These are phyloP conservation scores for Elasticomyces elasticus DNA, from an alignment of 495 filamentous ascomycete species.

Conservation along the genomic window DNA sequence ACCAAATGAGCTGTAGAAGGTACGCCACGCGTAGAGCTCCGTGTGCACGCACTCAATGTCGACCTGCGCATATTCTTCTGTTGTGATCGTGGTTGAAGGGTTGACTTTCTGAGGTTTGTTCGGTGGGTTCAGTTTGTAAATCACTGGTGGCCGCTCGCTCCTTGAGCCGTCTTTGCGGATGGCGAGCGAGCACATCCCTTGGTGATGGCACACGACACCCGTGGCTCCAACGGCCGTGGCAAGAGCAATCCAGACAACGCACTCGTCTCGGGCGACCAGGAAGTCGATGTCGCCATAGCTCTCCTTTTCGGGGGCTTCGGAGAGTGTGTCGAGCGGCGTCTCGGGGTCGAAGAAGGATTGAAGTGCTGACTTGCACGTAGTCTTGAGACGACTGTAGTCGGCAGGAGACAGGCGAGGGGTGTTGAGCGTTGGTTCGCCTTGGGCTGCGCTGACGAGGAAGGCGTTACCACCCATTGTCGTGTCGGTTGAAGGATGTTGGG, in stretches of 20 bases:
- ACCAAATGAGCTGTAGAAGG: constrained; percentile 53
- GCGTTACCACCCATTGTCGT: constrained; percentile 33
- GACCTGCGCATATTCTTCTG: constrained; percentile 45
- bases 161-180: constrained; percentile 12
- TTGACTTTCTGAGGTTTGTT: background rate
- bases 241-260: constrained; percentile 6
- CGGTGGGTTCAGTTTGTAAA: constrained; percentile 2
- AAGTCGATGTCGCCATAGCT: constrained; percentile 33
- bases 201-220: background rate
- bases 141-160: background rate
- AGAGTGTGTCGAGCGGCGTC: background rate
- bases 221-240: constrained; percentile 6
- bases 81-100: background rate
- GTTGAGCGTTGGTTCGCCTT: constrained; percentile 18
- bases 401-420: constrained; percentile 23
- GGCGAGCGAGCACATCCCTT: constrained; percentile 1
- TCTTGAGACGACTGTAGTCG: constrained; percentile 17
- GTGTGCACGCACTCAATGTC: constrained; percentile 47
- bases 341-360: constrained; percentile 5
- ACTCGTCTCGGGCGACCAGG: constrained; percentile 18
- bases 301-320: constrained; percentile 28
- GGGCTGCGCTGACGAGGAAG: constrained; percentile 22
- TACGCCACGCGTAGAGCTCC: constrained; percentile 44
- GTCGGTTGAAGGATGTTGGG: too few relatives aligned
- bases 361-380: background rate